A percentile compares a stretch with the other conserved stretches of the same genome.
phyloP scores from a whole-genome alignment of 352 stramenopile genomes.

The Phytophthora kernoviae region DNA sequence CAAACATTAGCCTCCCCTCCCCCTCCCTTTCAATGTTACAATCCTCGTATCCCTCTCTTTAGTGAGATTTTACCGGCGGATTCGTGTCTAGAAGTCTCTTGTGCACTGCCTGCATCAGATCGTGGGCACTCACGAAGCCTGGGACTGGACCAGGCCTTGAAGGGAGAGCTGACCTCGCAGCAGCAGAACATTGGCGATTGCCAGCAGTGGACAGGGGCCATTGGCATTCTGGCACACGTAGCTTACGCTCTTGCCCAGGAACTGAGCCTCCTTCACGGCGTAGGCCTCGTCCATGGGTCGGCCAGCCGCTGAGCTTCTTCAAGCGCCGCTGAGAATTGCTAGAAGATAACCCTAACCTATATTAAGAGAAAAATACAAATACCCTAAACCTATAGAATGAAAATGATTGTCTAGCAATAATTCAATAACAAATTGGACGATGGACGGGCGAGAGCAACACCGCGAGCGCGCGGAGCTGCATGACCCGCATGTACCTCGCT shows the following conservation, averaged over 20 bases:
- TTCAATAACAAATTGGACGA: too few relatives aligned
- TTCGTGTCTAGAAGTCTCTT: constrained; percentile 88
- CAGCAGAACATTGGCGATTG: constrained; percentile 96
- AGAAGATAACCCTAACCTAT: neutral
- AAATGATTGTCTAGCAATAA: too few relatives aligned
- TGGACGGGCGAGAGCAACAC: constrained; percentile 33
- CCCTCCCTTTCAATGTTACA: neutral
- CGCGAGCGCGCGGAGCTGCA: constrained; percentile 47
- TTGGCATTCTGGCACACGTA: constrained; percentile 99
- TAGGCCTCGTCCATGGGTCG: constrained; percentile 64
- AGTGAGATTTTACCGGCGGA: constrained; percentile 42
- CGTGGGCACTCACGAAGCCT: constrained; percentile 84
- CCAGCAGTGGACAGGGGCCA: constrained; percentile 97
- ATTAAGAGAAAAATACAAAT: too few relatives aligned
- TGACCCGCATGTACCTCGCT: constrained; percentile 64
- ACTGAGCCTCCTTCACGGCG: constrained; percentile 78
- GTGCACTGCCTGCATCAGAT: constrained; percentile 93
- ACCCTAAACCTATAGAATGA: too few relatives aligned
- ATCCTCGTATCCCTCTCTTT: neutral
- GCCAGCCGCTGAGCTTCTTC: neutral
- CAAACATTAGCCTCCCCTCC: constrained; percentile 7
- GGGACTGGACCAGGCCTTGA: constrained; percentile 52
- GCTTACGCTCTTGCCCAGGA: constrained; percentile 76
- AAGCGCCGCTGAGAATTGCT: constrained; percentile 9
- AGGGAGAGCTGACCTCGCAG: constrained; percentile 91